Evolutionary conservation across 352 stramenopile species (phyloP), one percentile per base, ranked within the genome.

Genomic region (Globisporangium megalacanthum): DNA sequence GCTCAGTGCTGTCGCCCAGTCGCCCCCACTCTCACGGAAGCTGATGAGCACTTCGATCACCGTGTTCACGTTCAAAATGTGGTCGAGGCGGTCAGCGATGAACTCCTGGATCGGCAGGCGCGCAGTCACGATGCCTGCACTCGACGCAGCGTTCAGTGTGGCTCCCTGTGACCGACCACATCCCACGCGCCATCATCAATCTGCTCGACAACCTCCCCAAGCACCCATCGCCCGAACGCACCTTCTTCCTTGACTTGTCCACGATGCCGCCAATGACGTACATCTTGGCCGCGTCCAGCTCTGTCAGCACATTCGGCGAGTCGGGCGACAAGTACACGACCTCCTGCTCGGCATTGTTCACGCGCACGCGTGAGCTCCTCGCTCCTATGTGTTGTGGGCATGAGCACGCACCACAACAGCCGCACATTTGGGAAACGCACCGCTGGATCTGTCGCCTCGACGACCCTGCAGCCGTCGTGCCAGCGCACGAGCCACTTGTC

Each of bases 191-290:
- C 25, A 39, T 14, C 44, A 31, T 55, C 36, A 45, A 41, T 3
- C 11, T 19, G 25, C 47, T 31, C 33, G 14, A 36, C 11, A n/a
- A n/a, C 29, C 20, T 35, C 2, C 17, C 46, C 19, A 13, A 10
- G 47, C 11, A 39, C n/a, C 5, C 31, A 19, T 25, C 25, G 31
- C n/a, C 56, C 45, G 36, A 46, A 52, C 55, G 44, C 4, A 80
- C 72, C 53, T 91, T 91, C 50, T 86, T 85, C 8, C 79, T 68
- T 1, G 78, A 88, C 59, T 88, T 88, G 65, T 92, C 83, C 22
- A 92, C 79, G 52, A 92, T 90, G 55, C 83, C 79, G 9, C 82
- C 83, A 49, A 92, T 89, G 44, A 92, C 78, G 49, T 92, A 92
- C 52, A 79, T 84, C 61, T 89, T 92, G 35, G 52, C 71, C 0